Evolutionary conservation across 2,329 filamentous ascomycete genomes (phyloP), one percentile per base, ranked within the genome.

Genomic region (Podosphaera aphanis): DNA sequence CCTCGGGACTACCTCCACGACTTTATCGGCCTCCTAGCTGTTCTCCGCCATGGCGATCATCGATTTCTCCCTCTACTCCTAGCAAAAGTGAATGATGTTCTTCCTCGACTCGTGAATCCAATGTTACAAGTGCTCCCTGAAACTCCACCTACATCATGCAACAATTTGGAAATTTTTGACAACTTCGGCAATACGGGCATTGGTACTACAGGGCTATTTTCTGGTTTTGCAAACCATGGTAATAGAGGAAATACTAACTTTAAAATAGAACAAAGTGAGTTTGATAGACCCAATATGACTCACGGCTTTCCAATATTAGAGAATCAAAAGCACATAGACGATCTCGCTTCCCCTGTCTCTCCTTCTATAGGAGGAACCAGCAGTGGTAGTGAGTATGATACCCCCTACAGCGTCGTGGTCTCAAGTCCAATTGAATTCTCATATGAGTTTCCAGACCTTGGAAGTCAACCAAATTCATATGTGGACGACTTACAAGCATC

Each of bases 21-120:
- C 48, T 69, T 86, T 25, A 63, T 82, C 36, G 73, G 71, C 48
- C 68, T 84, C 7, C 66, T 85, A 2, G 75, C 77, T 1, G 66
- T 74, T 7, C 68, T 90, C 16, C 79, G 81, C n/a, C 77, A 74
- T 47, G 82, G 82, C 5, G 71, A 86, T 47, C 71, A 79, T 50
- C 77, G 79, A 44, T 90, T 84, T 57, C 65, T 88, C 13, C 83
- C 83, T 2, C 67, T 92, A 0, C 68, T 93, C 1, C 63, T 90
- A 46, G 72, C 71, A 58, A 90, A 88, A 63, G 71, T 88, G 35
- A 70, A 77, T 49, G 79, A 88, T 37, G 68, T 79, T 2, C 63
- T 86, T 2, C 79, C 79, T 6, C 67, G 67, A 13, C 63, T 78
- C 15, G 66, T 68, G 48, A 74, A 70, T 51, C 74, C 74, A 1